phyloP scores from a whole-genome alignment of 495 filamentous ascomycete genomes.

The Xylaria longipes region DNA sequence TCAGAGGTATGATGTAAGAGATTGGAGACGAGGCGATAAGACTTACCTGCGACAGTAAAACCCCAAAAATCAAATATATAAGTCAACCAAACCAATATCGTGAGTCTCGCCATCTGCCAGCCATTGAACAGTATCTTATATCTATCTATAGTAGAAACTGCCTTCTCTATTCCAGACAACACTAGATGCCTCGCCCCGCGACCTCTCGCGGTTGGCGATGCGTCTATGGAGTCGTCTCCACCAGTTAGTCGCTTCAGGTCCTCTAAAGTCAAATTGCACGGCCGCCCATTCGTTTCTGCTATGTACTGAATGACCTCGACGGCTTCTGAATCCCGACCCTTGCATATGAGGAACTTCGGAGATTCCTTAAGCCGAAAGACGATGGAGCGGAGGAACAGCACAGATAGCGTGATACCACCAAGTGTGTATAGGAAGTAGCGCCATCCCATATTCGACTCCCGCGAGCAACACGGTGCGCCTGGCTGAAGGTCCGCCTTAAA shows the following conservation, averaged over 20 bases:
- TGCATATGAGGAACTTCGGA: slow-evolving; percentile 53
- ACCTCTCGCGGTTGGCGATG: background rate
- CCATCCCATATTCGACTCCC: slow-evolving; percentile 60
- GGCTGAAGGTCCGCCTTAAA: background rate
- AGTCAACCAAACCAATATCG: slow-evolving; percentile 19
- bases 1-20: background rate
- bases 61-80: slow-evolving; percentile 26
- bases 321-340: slow-evolving; percentile 51
- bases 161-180: background rate
- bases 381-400: slow-evolving; percentile 53
- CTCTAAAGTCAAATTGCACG: slow-evolving; percentile 12
- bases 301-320: slow-evolving; percentile 49
- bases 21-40: background rate
- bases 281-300: slow-evolving; percentile 43
- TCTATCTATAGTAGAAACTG: background rate
- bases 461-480: slow-evolving; percentile 51
- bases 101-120: slow-evolving; percentile 22
- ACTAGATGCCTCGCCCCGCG: background rate
- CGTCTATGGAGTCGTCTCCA: slow-evolving; percentile 2
- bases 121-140: slow-evolving; percentile 4
- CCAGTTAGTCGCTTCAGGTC: slow-evolving; percentile 8
- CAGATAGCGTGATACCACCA: slow-evolving; percentile 49
- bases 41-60: slow-evolving; percentile 19
- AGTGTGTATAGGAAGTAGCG: slow-evolving; percentile 58
- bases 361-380: slow-evolving; percentile 55